phyloP scores from a whole-genome alignment of 768 basidiomycete species.

The Trametes elegans region DNA sequence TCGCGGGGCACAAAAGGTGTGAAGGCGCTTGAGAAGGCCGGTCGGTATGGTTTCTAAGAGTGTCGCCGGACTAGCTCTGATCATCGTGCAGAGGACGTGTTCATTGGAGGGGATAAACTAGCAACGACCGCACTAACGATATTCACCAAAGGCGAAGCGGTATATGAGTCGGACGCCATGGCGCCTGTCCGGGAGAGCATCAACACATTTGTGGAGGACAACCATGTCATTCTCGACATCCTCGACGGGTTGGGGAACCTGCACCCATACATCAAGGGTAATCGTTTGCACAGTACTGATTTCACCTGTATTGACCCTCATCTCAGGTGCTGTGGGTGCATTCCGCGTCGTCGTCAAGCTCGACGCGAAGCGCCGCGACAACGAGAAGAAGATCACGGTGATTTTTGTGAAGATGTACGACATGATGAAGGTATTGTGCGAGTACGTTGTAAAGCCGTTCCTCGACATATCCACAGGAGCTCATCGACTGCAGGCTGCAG shows the following conservation, averaged over 20 bases:
- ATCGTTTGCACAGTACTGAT: neutral
- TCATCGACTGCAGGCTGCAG: slow-evolving; percentile 27
- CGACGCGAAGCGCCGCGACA: slow-evolving; percentile 47
- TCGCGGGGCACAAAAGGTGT: no score
- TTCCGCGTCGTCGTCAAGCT: slow-evolving; percentile 49
- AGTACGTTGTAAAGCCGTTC: slow-evolving; percentile 30
- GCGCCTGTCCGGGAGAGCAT: slow-evolving; percentile 18
- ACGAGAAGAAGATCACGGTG: slow-evolving; percentile 46
- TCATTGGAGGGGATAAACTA: no score
- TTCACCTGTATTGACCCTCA: no score
- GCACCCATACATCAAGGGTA: slow-evolving; percentile 30
- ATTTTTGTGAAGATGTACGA: slow-evolving; percentile 51
- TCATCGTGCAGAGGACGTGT: no score
- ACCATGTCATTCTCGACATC: slow-evolving; percentile 25
- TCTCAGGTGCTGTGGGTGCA: slow-evolving; percentile 25
- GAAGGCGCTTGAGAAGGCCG: no score
- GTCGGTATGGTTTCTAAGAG: no score
- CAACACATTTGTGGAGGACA: slow-evolving; percentile 22
- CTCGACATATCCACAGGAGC: no score
- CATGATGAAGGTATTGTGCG: slow-evolving; percentile 45
- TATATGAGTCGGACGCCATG: neutral
- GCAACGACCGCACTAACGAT: no score
- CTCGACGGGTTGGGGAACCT: slow-evolving; percentile 28
- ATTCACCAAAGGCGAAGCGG: no score
- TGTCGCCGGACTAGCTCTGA: no score